Conservation (phyloP, 108 stramenopile species). For the Nannochloropsis granulata region DNA sequence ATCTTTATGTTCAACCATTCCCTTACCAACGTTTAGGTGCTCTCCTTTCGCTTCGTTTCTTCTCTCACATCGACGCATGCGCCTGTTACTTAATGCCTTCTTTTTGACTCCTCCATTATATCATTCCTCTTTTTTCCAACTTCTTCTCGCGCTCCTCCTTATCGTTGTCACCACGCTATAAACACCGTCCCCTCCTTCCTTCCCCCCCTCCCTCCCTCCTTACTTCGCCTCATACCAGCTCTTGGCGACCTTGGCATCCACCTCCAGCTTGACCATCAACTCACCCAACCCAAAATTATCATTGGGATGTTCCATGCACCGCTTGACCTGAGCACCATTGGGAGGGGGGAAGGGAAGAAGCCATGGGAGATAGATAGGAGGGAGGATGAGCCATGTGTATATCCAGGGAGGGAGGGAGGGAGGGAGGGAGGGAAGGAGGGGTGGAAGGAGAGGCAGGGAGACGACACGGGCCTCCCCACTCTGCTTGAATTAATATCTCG, state of each 20-base stretch:
- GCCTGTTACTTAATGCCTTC: too few relatives aligned
- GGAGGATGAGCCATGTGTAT: background rate
- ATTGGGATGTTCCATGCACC: conserved; percentile 93
- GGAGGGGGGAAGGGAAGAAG: background rate
- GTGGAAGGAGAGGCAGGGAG: background rate
- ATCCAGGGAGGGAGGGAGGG: background rate
- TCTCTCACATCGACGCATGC: too few relatives aligned
- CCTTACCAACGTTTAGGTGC: too few relatives aligned
- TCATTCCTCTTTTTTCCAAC: too few relatives aligned
- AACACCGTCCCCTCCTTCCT: too few relatives aligned
- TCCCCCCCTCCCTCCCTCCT: background rate
- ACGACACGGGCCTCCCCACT: too few relatives aligned
- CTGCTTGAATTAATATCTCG: too few relatives aligned
- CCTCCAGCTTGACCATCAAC: conserved; percentile 73
- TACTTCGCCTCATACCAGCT: conserved; percentile 99
- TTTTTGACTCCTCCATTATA: too few relatives aligned
- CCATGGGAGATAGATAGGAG: background rate
- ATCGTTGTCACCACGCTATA: too few relatives aligned
- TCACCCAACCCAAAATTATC: conserved; percentile 53
- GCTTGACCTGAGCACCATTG: conserved; percentile 19
- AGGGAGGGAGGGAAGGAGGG: background rate
- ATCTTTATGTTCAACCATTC: too few relatives aligned
- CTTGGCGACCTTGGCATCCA: conserved; percentile 74
- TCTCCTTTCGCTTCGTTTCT: too few relatives aligned
- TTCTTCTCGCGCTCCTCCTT: too few relatives aligned